Base-by-base conservation (phyloP, 768 basidiomycete species). In the Pleurotus cornucopiae region DNA sequence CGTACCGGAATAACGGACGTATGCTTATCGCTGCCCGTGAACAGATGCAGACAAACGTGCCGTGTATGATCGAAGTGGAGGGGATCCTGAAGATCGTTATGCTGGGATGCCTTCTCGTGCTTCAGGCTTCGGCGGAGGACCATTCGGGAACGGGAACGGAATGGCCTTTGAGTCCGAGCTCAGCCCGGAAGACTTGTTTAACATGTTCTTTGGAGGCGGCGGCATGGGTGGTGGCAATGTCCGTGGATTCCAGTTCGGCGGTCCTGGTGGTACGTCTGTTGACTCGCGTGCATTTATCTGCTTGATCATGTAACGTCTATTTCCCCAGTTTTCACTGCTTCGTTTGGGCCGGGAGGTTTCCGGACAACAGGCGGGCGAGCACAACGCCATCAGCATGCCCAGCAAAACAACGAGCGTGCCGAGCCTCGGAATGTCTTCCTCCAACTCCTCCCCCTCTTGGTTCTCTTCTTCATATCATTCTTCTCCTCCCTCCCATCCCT, bases 181-280 rank as follows among this genome's bases (percentile, higher is more conserved):
- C 62, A 94, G 89, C 56, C 94, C 96, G 4, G 96, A 98, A 71
- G 96, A 98, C 57, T 67, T 98, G 55, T 98, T 98, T 76, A 96
- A 98, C 67, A 94, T 96, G 90, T 97, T 98, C 82, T 98, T 98
- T 68, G 93, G 93, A 14, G 89, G 89, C 20, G 78, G 80, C 1
- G 77, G 75, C 25, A 79, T 73, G n/a, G 73, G 68, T 55, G 81
- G 80, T 59, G 83, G 79, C 21, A 73, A 76, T 49, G 77, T 78
- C 5, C 70, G 71, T 37, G 71, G 72, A 30, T 81, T 84, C 67
- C 82, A 84, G n/a, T 53, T 53, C 23, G 76, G 80, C 9, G 79
- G 82, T 1, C 82, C 84, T 58, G 71, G 80, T 18, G 51, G 51
- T 53, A 25, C 39, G 51, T 37, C 16, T 25, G 26, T 37, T 34